Base-by-base conservation (phyloP, 1,284 basidiomycete genomes). In the Marasmius fiardii region DNA sequence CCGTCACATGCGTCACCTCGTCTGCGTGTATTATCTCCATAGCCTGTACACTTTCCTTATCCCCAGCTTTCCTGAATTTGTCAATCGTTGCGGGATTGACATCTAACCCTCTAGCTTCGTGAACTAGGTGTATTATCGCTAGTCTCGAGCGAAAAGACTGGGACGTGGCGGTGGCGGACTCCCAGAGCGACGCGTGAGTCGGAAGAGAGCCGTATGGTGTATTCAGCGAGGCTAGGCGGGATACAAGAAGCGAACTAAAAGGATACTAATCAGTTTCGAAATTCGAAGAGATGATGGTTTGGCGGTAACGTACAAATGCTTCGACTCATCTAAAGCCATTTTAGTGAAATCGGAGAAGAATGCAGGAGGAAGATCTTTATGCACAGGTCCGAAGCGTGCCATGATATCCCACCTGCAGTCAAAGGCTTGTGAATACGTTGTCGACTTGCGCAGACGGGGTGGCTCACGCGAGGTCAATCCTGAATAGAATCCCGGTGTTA, bases 41-140 rank as follows among this genome's bases (percentile, higher is more conserved):
- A 20, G 83, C 82, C 12, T 77, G 73, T 39, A 92, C 89, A 54
- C 84, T 91, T 57, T 88, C 85, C 11, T 63, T 61, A 67, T 95
- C 92, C 18, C 88, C 82, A 10, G 86, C 85, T 31, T 81, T 79
- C 7, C 79, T 74, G 64, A 94, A 91, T 59, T 86, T 83, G 57
- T 84, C 86, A 62, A 96, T 93, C 2, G 92, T 94, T 12, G 80
- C 77, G 0, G 93, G 93, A 66, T 93, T 93, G 57, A 94, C 90
- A 69, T 95, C 93, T 6, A 95, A 77, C 2, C 93, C 92, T 26
- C 92, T 76, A 1, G 92, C 92, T 74, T 95, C 93, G 66, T 94
- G 92, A 0, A 95, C 92, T 28, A 95, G 83, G 64, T 94, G 92
- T 61, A 95, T 92, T 68, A 95, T 94, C 1, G 90, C 90, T 24